phyloP scores from a whole-genome alignment of 2,329 filamentous ascomycete genomes.

The Exophiala alcalophila region DNA sequence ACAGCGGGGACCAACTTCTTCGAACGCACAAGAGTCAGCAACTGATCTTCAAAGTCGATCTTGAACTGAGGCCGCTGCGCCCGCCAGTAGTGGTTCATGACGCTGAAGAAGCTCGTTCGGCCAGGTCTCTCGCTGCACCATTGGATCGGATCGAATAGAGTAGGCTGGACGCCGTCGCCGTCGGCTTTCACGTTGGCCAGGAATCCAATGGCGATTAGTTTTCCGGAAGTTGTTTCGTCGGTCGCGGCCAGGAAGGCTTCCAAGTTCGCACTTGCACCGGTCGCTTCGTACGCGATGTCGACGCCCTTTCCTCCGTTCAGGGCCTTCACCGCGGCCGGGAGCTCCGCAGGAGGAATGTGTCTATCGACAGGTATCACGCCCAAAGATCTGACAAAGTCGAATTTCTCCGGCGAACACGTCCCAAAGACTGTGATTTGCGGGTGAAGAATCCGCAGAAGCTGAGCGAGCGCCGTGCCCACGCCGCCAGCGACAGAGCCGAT shows the following conservation, averaged over 20 bases:
- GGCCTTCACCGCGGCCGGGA: neutral
- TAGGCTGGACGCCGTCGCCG: neutral
- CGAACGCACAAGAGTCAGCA: neutral
- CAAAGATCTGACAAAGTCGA: neutral
- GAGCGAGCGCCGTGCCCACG: neutral
- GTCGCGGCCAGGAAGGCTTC: neutral
- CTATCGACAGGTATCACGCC: neutral
- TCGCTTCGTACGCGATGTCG: neutral
- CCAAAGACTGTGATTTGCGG: neutral
- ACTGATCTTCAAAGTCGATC: slow-evolving; percentile 1
- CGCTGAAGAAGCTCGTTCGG: slow-evolving; percentile 1
- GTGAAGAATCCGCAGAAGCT: neutral
- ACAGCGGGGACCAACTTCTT: neutral
- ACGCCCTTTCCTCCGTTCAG: neutral
- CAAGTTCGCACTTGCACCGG: neutral
- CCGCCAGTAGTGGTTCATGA: neutral
- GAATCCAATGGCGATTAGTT: neutral
- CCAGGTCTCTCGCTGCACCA: neutral
- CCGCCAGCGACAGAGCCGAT: neutral
- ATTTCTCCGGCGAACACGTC: neutral
- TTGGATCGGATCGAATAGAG: neutral
- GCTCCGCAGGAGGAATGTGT: neutral
- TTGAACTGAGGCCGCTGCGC: neutral
- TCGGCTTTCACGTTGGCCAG: neutral
- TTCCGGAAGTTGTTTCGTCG: neutral